Evolutionary conservation across 768 basidiomycete genomes (phyloP), one percentile per base, ranked within the genome.

Genomic region (Paxillus involutus): DNA sequence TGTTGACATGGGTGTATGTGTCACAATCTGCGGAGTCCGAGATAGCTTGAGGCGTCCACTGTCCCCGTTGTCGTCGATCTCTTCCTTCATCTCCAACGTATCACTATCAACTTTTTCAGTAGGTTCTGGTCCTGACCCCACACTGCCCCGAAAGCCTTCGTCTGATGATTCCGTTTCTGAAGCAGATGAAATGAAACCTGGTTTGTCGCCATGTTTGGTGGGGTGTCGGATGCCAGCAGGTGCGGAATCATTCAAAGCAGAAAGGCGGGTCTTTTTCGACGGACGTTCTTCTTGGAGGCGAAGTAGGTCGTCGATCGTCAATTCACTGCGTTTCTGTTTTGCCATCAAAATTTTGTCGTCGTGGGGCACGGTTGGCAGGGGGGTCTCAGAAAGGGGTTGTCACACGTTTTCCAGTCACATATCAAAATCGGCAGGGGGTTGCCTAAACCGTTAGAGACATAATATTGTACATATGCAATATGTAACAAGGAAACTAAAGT

Each of bases 241-340:
- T 46, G 4, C 6, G 0, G 47, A 10, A 16, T 29, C 33, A 41
- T 30, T 42, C 5, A 21, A 21, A 26, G 52, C 32, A 40, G 52
- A 49, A 8, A 57, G 19, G 17, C 64, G 59, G 45, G 63, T 58
- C 54, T 71, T 74, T 61, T 84, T 82, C 3, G 60, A 53, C 1
- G 63, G 58, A 19, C 68, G 71, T 35, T 70, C 74, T 55, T 84
- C 82, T 57, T 76, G 76, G 47, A 69, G 64, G 55, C 71, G 75
- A 45, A 81, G 69, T 8, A 81, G 67, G 44, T 82, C 80, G 54
- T 82, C 82, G 0, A 73, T 64, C 36, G 75, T 77, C 24, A 77
- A 51, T 0, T 63, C 56, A 41, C 59, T 57, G 19, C 57, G 45
- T 44, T 51, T 60, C 45, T 40, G 57, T 60, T 39, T 59, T n/a